Evolutionary conservation across 441 rosid species (phyloP).

Genomic region (Gossypium trilobum): DNA sequence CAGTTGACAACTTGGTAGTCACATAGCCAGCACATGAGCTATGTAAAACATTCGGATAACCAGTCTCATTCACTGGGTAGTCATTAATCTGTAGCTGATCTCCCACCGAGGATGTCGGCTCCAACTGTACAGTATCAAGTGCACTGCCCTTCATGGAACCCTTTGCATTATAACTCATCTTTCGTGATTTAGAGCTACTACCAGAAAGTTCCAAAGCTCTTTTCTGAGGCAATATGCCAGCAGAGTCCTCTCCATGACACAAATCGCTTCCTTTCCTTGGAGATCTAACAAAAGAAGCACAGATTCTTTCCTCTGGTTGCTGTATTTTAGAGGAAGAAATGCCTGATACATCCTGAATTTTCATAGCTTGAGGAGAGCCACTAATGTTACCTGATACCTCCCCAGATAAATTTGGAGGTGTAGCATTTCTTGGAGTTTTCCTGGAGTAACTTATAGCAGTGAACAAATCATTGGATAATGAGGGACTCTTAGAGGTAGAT

Average conservation of each 20-base stretch:
- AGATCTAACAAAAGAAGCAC: conserved; percentile 23
- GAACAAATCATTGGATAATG: conserved; percentile 24
- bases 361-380: conserved; percentile 23
- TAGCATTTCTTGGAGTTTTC: conserved; percentile 32
- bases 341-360: conserved; percentile 17
- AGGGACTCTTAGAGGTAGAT: conserved; percentile 27
- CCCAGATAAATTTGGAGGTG: conserved; percentile 31
- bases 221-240: conserved; percentile 28
- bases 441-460: conserved; percentile 38
- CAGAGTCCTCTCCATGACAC: conserved; percentile 22
- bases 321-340: conserved; percentile 25
- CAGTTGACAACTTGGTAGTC: conserved; percentile 13
- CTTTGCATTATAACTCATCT: conserved; percentile 25
- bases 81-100: conserved; percentile 20
- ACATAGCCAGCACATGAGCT: conserved; percentile 22
- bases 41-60: conserved; percentile 15
- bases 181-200: conserved; percentile 26
- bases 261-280: conserved; percentile 24
- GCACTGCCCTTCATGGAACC: conserved; percentile 22
- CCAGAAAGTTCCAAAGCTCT: conserved; percentile 27
- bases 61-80: conserved; percentile 14
- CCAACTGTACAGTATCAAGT: conserved; percentile 21
- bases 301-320: conserved; percentile 17
- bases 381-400: conserved; percentile 22
- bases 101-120: conserved; percentile 15